A percentile compares a stretch with the other conserved stretches of the same genome.
These are phyloP conservation scores for Backusella liffmaniae DNA, from an alignment of 192 early-diverging fungal genomes.

Conservation along the genomic window DNA sequence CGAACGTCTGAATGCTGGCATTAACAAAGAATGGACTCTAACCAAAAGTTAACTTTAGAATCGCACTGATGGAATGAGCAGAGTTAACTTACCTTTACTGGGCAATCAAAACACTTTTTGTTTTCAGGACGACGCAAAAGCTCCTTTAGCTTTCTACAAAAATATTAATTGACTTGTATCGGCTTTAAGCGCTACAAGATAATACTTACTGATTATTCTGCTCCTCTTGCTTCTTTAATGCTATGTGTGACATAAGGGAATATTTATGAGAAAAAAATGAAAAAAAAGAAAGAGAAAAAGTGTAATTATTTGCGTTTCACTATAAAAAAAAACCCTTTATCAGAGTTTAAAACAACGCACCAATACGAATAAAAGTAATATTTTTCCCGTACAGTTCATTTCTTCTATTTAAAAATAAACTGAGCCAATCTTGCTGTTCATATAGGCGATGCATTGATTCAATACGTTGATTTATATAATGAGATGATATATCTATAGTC, in stretches of 20 bases:
- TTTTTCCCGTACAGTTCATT: too few relatives aligned
- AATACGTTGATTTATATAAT: too few relatives aligned
- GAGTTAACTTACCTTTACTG: slow-evolving; percentile 38
- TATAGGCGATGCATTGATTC: too few relatives aligned
- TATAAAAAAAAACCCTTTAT: neutral
- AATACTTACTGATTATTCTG: slow-evolving; percentile 8
- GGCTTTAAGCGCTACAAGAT: neutral
- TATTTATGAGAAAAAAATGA: neutral
- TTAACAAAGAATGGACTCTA: slow-evolving; percentile 58
- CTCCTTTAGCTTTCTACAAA: slow-evolving; percentile 28
- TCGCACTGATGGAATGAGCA: too few relatives aligned
- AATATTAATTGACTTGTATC: neutral
- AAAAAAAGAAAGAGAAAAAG: neutral
- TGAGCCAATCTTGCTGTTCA: too few relatives aligned
- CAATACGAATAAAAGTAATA: too few relatives aligned
- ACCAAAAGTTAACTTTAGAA: neutral
- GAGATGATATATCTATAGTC: too few relatives aligned
- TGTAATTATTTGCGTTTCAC: neutral
- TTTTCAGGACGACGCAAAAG: slow-evolving; percentile 46
- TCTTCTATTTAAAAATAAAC: too few relatives aligned
- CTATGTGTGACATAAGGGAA: slow-evolving; percentile 36
- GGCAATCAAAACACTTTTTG: slow-evolving; percentile 57
- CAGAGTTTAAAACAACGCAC: too few relatives aligned
- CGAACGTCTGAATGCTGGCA: slow-evolving; percentile 50
- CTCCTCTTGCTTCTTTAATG: slow-evolving; percentile 39